Evolutionary conservation across 1,284 basidiomycete genomes (phyloP).

Genomic region (Malassezia arunalokei): DNA sequence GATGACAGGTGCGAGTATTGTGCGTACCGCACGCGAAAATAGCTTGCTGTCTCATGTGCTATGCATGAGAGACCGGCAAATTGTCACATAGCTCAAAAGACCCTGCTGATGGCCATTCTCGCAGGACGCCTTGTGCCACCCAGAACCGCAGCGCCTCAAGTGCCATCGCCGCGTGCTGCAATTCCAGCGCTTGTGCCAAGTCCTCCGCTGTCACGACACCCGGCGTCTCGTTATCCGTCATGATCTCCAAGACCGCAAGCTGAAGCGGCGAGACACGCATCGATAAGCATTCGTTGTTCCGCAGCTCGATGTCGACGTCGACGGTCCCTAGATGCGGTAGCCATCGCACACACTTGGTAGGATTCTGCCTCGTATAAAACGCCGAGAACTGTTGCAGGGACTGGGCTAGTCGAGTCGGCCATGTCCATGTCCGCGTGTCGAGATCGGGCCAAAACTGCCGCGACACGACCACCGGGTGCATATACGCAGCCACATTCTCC

Average conservation of each 20-base stretch:
- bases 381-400: conserved; percentile 21
- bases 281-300: conserved; percentile 18
- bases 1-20: conserved; percentile 8
- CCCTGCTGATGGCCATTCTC: conserved; percentile 5
- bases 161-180: conserved; percentile 7
- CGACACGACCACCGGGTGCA: conserved; percentile 37
- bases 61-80: not conserved
- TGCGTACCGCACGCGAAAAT: conserved; percentile 10
- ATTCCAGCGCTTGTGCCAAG: conserved; percentile 5
- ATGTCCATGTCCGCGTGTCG: conserved; percentile 19
- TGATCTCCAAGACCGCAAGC: conserved; percentile 8
- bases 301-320: conserved; percentile 28
- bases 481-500: not conserved
- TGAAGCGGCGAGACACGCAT: conserved; percentile 8
- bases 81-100: conserved; percentile 5
- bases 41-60: conserved; percentile 9
- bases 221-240: not conserved
- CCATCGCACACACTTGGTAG: conserved; percentile 27
- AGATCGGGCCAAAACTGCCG: conserved; percentile 42
- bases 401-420: conserved; percentile 23
- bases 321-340: conserved; percentile 30
- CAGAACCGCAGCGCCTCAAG: conserved; percentile 13
- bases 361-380: conserved; percentile 16
- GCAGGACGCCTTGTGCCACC: conserved; percentile 1
- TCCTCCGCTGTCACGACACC: conserved; percentile 11